Evolutionary conservation across 2,329 filamentous ascomycete species (phyloP), one percentile per base, ranked within the genome.

Genomic region (Beauveria bassiana): DNA sequence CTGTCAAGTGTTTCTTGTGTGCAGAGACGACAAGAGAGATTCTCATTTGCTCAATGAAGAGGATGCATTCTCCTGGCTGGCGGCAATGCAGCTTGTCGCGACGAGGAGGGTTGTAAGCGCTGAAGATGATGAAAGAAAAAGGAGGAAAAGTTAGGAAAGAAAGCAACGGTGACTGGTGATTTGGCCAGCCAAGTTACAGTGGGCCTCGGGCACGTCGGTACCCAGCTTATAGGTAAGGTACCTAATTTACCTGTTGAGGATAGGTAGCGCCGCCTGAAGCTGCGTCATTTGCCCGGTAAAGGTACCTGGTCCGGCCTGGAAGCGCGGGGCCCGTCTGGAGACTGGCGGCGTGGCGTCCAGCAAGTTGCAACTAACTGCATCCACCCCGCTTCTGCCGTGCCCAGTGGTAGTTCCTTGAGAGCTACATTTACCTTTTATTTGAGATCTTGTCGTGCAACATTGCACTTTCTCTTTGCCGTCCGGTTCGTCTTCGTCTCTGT

Each of bases 381-480:
- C 57, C 57, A 52, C 57, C 57, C 57, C 57, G 57, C 57, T 60
- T 60, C 57, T 60, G 22, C 43, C 42, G n/a, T 28, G 24, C 57
- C 24, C 45, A 28, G 28, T 24, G 12, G 24, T 38, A 43, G 43
- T 47, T 31, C 43, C 55, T 49, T 28, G 43, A 49, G 55, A 58
- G 55, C 45, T 60, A 52, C 57, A 59, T 60, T 46, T 38, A 52
- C 40, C 24, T 38, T 58, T 9, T 6, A 20, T n/a, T 38, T 22
- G 24, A 20, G 26, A 26, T 49, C 34, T 46, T 53, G 26, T 53
- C 47, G 57, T 46, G 20, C 57, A 16, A 59, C 57, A 31, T 12
- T 52, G 47, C 28, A 14, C 28, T 6, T 57, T 40, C 6, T 40
- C 20, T 20, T 22, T 38, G 14, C 42, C 45, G 16, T 31, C 40